Base-by-base conservation (phyloP, 2,329 filamentous ascomycete genomes). In the Myriosclerotinia curreyana region DNA sequence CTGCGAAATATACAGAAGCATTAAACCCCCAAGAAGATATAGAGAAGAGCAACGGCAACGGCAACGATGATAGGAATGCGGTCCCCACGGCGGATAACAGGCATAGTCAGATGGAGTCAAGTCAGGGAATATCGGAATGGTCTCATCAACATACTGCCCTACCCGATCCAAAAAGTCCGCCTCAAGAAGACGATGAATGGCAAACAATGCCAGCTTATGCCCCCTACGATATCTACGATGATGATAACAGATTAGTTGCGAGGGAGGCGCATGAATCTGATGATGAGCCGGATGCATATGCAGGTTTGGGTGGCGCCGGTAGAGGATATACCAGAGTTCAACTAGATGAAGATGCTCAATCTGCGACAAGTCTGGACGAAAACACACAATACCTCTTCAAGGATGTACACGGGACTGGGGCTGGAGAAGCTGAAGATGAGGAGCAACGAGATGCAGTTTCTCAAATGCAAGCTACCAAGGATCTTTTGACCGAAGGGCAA, bases 321-420 rank as follows among this genome's bases (percentile, higher is more conserved):
- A 97, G 92, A 76, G 95, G 95, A 5, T 99, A 99, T 75, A 99
- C 95, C 0, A 85, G 92, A 56, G 92, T 99, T n/a, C 85, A 96
- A 67, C 83, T 96, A 71, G 95, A 99, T 71, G 95, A 99, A 68
- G 95, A 99, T 76, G 93, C 88, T 17, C 86, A 96, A 75, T 97
- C 93, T 36, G 90, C 90, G 56, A 99, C 92, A 4, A 98, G 94
- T 78, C 86, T 99, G 86, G 95, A 99, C 74, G 95, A 99, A 65
- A 94, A 98, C 72, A 99, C 95, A 0, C 87, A 92, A 64, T 99
- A 99, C 75, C 82, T 99, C 3, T 99, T 99, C 80, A 94, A 91
- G 69, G 87, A 92, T 66, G 77, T 82, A 17, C 82, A 81, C 62
- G 82, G 80, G 52, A 84, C 82, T 65, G 80, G 80, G 28, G 88